Base-by-base conservation (phyloP, 306 rosid species). In the Dicorynia guianensis region DNA sequence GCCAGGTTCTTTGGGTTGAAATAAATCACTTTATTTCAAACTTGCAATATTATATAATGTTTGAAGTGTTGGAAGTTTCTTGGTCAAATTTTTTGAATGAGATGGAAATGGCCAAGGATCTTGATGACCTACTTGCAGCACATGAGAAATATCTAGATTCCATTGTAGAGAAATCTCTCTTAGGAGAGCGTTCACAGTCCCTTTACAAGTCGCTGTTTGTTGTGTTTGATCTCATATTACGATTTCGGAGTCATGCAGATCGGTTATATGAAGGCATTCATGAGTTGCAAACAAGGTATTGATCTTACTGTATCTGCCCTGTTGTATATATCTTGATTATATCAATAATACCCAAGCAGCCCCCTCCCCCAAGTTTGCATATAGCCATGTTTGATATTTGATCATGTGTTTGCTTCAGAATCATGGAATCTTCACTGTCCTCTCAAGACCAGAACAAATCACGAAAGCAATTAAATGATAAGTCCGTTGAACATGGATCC, bases 1-100 rank as follows among this genome's bases (percentile, higher is more conserved):
- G 97, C 82, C 97, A 95, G 81, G 99, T 95, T 73, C 89, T 95
- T 57, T 95, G 98, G 98, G 97, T 85, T 72, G 96, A 90, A 84
- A 95, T 95, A 87, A 95, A 95, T 90, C 99, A 95, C 88, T 95
- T 95, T 70, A 89, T 95, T 74, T 80, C 98, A 64, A 95, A 95
- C 84, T 88, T 95, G 77, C 99, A 95, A 44, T 95, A 95, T 67
- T 95, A 95, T 80, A 92, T 92, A 61, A 95, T 95, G 99, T 95
- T 95, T 81, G 98, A 95, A 82, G 99, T 95, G 58, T 82, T 95
- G 85, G 99, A 95, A 87, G 86, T 92, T 46, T 95, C 99, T 4
- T 95, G 98, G 99, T 90, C 98, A 11, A 76, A 85, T 60, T 86
- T 95, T 74, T 88, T 80, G 52, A 87, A 80, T 76, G 99, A 90